Evolutionary conservation across 2,329 filamentous ascomycete species (phyloP).

Genomic region (Trichoderma atroviride): DNA sequence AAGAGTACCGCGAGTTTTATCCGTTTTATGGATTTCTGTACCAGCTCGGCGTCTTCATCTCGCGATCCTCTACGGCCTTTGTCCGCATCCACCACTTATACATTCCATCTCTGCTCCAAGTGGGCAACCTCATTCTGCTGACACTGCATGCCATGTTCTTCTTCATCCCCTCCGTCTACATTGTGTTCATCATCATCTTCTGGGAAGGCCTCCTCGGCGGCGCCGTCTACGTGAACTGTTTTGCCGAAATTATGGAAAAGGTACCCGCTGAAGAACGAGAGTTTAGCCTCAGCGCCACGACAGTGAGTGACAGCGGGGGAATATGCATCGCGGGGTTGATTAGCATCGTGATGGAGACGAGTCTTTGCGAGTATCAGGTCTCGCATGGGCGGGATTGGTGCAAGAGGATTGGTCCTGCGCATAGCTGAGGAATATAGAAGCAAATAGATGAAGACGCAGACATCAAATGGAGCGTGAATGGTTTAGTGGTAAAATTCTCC

Average conservation of each 20-base stretch:
- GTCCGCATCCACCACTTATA: slow-evolving; percentile 81
- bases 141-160: slow-evolving; percentile 75
- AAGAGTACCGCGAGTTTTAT: slow-evolving; percentile 83
- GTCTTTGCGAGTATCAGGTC: slow-evolving; percentile 83
- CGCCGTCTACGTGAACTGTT: slow-evolving; percentile 92
- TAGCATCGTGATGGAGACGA: slow-evolving; percentile 79
- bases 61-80: slow-evolving; percentile 87
- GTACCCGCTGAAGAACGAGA: slow-evolving; percentile 78
- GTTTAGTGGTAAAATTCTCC: slow-evolving; percentile 43
- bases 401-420: slow-evolving; percentile 52
- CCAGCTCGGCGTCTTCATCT: slow-evolving; percentile 92
- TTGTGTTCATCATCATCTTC: slow-evolving; percentile 84
- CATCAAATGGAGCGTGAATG: slow-evolving; percentile 26
- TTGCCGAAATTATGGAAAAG: slow-evolving; percentile 88
- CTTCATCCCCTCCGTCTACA: slow-evolving; percentile 82
- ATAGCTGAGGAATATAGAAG: slow-evolving; percentile 18
- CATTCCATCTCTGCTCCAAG: slow-evolving; percentile 77
- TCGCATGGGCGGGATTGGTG: slow-evolving; percentile 77
- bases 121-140: slow-evolving; percentile 74
- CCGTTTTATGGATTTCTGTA: slow-evolving; percentile 94
- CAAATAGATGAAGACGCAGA: not conserved
- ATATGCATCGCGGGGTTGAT: slow-evolving; percentile 87
- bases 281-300: slow-evolving; percentile 87
- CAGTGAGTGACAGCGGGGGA: slow-evolving; percentile 87
- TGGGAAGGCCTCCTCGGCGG: slow-evolving; percentile 95